Base-by-base conservation (phyloP, 768 basidiomycete species). In the Tricholomella constricta region DNA sequence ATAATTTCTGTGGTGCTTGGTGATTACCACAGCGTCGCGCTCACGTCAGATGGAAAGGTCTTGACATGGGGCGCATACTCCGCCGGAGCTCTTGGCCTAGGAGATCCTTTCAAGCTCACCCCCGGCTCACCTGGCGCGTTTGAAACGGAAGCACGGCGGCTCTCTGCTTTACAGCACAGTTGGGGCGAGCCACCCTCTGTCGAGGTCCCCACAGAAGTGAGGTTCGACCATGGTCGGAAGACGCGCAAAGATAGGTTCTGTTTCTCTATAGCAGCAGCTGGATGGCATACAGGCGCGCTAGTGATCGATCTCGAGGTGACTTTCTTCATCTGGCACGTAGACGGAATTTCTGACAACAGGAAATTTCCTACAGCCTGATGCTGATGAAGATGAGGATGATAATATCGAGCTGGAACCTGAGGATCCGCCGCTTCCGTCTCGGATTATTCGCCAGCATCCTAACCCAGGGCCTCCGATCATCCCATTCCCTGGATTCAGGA, bases 211-310 rank as follows among this genome's bases (percentile, higher is more conserved):
- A 79, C 85, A 1, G 82, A 84, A 67, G 86, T 95, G 37, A 72
- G 78, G 54, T 95, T 95, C 62, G 85, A 85, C 59, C 77, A 84
- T 57, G 74, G 66, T n/a, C 70, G 68, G 48, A 79, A 77, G 61
- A 72, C 68, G 43, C 68, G 66, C 19, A 82, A 76, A 52, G 75
- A 85, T 43, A 76, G 78, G 58, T 97, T 90, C 63, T 92, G 90
- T 60, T 89, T 96, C 59, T 81, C 81, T 1, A 84, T 86, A 5
- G 81, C 91, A 4, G 91, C 94, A 2, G 80, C 84, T 0, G 95
- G 95, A 9, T 96, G 94, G 94, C 95, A 98, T 62, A 89, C 82
- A 51, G 94, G 93, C 7, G 92, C 93, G 1, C 73, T 98, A 42
- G 90, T 91, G 3, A 86, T 96, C 35, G 90, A 93, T 65, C 73